phyloP scores from a whole-genome alignment of 2,329 filamentous ascomycete genomes.

The Claviceps capensis region DNA sequence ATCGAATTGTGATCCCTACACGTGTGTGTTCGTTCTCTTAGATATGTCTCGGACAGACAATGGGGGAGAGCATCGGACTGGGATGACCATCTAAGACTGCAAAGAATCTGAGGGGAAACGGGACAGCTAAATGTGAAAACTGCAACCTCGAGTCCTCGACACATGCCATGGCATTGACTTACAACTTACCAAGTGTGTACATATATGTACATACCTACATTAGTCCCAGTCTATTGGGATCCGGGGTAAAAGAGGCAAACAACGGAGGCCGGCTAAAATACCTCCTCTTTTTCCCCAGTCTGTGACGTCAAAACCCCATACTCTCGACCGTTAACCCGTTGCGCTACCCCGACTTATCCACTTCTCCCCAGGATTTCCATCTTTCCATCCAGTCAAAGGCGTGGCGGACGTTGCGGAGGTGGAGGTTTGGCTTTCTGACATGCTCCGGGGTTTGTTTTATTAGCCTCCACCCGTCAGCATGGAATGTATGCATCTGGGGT shows the following conservation, averaged over 20 bases:
- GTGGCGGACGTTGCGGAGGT: background rate
- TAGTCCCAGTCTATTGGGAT: background rate
- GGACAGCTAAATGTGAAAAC: background rate
- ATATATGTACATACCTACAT: background rate
- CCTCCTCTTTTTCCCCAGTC: background rate
- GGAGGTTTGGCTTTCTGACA: background rate
- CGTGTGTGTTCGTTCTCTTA: background rate
- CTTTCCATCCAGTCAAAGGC: background rate
- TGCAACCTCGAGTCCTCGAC: background rate
- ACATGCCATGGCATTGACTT: background rate
- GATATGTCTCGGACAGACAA: background rate
- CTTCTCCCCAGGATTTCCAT: too few species aligned
- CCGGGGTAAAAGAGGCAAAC: background rate
- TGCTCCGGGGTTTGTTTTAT: background rate
- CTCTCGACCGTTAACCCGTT: background rate
- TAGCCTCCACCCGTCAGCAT: background rate
- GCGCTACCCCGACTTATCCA: background rate
- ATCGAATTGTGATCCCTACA: background rate
- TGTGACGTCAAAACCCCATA: background rate
- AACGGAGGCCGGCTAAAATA: background rate
- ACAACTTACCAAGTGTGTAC: too few species aligned
- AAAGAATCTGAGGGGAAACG: background rate
- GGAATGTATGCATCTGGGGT: background rate
- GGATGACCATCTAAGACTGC: background rate
- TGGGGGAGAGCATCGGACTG: background rate